Base-by-base conservation (phyloP, 495 filamentous ascomycete species). In the Hypomontagnella submonticulosa region DNA sequence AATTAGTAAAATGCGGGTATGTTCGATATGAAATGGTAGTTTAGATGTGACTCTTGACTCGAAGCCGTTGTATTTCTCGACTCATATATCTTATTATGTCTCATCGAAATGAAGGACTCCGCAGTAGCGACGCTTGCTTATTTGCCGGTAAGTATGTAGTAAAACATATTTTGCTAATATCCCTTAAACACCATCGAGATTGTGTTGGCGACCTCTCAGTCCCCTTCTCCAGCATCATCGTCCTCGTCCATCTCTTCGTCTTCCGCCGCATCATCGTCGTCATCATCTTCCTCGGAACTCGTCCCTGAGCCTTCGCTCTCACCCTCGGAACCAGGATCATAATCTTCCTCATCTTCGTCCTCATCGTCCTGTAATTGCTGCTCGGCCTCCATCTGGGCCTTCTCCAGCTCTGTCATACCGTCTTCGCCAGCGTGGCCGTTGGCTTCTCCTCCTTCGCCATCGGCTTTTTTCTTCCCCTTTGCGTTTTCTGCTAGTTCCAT, bases 271-370 rank as follows among this genome's bases (percentile, higher is more conserved):
- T 77, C 81, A 15, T 81, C 80, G 8, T 79, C 82, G 27, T 82
- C 83, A 1, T 82, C 83, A 2, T 83, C 82, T 0, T 79, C 81
- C 0, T 84, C 85, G 48, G 73, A 79, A 27, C 79, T 85, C 2
- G 76, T 80, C 27, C 87, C 90, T 32, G 81, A 85, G 4, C 89
- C 90, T 18, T 91, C 91, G 61, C 87, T 92, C 5, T 90, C 88
- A 3, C 80, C 88, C 0, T 89, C 90, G 62, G 86, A 90, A 1
- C 89, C 92, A 3, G 91, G 92, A 69, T 93, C 88, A 75, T 93
- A 95, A 63, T 96, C 93, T 74, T 96, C 93, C 66, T 94, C 93
- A 19, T 92, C 86, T 69, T 96, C 92, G 57, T 96, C 92, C 63
- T 92, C 90, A 2, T 87, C 84, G 43, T 89, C 85, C 71, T 90